A percentile compares a stretch with the other conserved stretches of the same genome.
Conservation (phyloP, 768 basidiomycete species). For the Exidia glandulosa region DNA sequence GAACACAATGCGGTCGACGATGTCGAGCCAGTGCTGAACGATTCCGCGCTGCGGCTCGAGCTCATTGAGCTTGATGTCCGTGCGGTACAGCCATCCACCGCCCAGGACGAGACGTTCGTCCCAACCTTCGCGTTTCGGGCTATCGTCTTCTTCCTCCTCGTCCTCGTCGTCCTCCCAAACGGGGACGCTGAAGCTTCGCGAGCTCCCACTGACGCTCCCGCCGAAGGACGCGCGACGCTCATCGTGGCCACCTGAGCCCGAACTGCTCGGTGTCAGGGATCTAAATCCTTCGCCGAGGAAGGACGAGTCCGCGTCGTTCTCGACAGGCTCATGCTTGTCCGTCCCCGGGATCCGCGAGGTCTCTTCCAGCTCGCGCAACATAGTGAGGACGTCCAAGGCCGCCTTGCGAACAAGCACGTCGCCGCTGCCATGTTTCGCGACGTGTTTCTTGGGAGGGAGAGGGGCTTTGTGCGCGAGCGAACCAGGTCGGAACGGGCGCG, state of each 20-base stretch:
- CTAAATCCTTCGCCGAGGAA: conserved; percentile 6
- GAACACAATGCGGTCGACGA: conserved; percentile 75
- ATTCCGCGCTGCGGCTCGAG: conserved; percentile 46
- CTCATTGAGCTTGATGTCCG: conserved; percentile 44
- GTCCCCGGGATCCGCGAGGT: conserved; percentile 58
- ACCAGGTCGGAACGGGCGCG: conserved; percentile 39
- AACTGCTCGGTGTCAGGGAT: conserved; percentile 5
- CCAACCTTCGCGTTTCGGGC: conserved; percentile 61
- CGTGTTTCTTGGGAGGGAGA: conserved; percentile 25
- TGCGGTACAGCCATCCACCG: conserved; percentile 72
- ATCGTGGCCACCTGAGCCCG: conserved; percentile 17
- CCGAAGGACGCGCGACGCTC: conserved; percentile 55
- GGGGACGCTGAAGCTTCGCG: conserved; percentile 29
- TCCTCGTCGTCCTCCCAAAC: conserved; percentile 60
- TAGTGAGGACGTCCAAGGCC: conserved; percentile 74
- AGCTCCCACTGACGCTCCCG: neutral
- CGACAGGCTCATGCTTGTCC: conserved; percentile 77
- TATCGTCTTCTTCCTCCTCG: conserved; percentile 33
- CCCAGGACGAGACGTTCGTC: conserved; percentile 72
- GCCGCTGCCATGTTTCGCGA: conserved; percentile 22
- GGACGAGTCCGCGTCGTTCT: conserved; percentile 38
- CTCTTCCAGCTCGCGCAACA: conserved; percentile 75
- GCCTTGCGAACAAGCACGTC: conserved; percentile 60
- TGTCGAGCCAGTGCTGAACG: conserved; percentile 53
- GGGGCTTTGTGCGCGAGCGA: conserved; percentile 20